Base-by-base conservation (phyloP, 306 rosid genomes). In the Cucumis hystrix region DNA sequence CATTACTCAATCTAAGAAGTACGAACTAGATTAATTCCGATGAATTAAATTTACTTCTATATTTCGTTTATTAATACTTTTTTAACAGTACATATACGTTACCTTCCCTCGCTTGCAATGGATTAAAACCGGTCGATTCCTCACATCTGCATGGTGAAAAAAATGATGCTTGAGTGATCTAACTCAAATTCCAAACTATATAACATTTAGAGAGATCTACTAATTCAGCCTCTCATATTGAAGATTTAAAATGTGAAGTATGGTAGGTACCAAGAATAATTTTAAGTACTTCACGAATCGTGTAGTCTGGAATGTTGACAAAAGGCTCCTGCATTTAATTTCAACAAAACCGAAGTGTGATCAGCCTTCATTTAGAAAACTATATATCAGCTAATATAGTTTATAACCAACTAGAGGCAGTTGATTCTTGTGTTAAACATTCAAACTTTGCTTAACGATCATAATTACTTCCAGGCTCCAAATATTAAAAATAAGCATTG, bases 41-140 rank as follows among this genome's bases (percentile, higher is more conserved):
- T 49, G 14, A 43, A 43, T 43, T 49, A 49, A 43, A 43, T 43
- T 43, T 43, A 43, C 49, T 43, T 43, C 49, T 43, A 43, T 43
- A 43, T 43, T 47, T 47, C 0, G 52, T 47, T 1, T 47, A 47
- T 47, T 12, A 0, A 47, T 47, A 6, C 17, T 12, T 47, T 12
- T 12, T 47, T 47, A 47, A 3, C 17, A 13, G 20, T 16, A 52
- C 57, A 52, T 52, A 23, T 23, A 23, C 25, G 25, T 23, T 23
- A 96, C 99, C 97, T 96, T 96, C 17, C 99, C 99, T 58, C 99
- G 79, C 83, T 96, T 96, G 67, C 99, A 96, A 84, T 96, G 99
- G 78, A 96, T 96, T 78, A 96, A 83, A 81, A 92, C 84, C 1
- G 99, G 99, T 83, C 89, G 99, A 86, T 96, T 96, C 89, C 87